Evolutionary conservation across 441 rosid species (phyloP).

Genomic region (Biscutella laevigata): DNA sequence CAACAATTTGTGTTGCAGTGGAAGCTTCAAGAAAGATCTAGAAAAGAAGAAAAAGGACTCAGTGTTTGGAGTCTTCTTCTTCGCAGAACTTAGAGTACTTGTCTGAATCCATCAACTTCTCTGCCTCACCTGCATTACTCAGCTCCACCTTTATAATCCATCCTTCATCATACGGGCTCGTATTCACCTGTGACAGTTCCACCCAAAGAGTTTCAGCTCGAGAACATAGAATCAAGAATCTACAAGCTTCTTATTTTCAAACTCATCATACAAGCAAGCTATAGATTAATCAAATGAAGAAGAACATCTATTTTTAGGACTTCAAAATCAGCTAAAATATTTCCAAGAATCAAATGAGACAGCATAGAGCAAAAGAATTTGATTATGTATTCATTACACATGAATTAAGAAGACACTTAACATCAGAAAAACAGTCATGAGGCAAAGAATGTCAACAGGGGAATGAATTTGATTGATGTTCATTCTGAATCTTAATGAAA

Average conservation of each 20-base stretch:
- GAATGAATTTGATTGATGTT: too few species aligned
- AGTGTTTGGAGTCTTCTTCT: conserved; percentile 77
- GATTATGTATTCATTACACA: too few species aligned
- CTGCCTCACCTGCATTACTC: conserved; percentile 42
- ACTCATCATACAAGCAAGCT: background rate
- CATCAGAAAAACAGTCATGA: too few species aligned
- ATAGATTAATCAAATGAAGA: background rate
- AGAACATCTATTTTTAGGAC: background rate
- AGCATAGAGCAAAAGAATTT: too few species aligned
- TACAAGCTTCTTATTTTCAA: background rate
- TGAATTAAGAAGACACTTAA: too few species aligned
- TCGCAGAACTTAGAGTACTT: conserved; percentile 74
- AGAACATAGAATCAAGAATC: background rate
- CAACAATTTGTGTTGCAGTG: background rate
- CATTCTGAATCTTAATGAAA: too few species aligned
- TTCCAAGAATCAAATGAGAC: background rate
- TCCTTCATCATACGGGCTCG: conserved; percentile 71
- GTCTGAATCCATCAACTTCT: conserved; percentile 63
- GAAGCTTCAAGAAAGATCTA: background rate
- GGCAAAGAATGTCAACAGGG: background rate
- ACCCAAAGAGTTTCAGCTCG: background rate
- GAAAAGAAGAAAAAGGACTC: conserved; percentile 10
- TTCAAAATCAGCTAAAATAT: background rate
- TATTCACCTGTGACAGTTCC: conserved; percentile 52
- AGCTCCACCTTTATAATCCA: conserved; percentile 82